Base-by-base conservation (phyloP, 208 protist genomes). In the Leishmania martiniquensis region DNA sequence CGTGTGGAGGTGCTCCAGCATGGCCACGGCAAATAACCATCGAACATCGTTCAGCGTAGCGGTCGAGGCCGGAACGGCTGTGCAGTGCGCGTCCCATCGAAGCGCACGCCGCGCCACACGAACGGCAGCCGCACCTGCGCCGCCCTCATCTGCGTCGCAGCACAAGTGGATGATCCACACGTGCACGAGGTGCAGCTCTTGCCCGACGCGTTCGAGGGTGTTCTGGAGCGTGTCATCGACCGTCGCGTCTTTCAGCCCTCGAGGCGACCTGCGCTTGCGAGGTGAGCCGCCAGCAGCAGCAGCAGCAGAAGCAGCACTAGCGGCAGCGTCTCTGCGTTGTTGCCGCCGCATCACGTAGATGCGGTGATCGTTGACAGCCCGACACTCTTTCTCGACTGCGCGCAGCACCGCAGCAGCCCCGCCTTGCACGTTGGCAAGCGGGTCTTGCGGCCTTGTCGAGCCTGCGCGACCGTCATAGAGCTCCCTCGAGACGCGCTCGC, bases 141-240 rank as follows among this genome's bases (percentile, higher is more conserved):
- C 52, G 15, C 20, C 13, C n/a, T 73, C 76, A 39, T 44, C n/a
- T 62, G 60, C 49, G 9, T 59, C 73, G 4, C 63, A 45, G 42
- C 80, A 80, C 45, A 84, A 52, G 2, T 73, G 80, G 9, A 68
- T 34, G 25, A 87, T 45, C 55, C 63, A 81, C n/a, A 72, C 74
- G 60, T 78, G 69, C 17, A 75, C 54, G 4, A 89, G 78, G 59
- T 87, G 78, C 55, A 87, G 75, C 77, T 81, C 75, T 49, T 82
- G 51, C 4, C 65, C 74, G 7, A 85, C 77, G 4, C 78, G 80
- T 34, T 85, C 62, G 13, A 87, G 74, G 45, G 78, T 79, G 55
- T 76, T 82, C 20, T 76, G 32, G 65, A 87, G 66, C 17, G 84
- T 85, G 63, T 81, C 80, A 22, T 69, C n/a, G 55, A 82, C 80